These are phyloP conservation scores for Pouteria campechiana DNA, from an alignment of 179 eudicot genomes.

Conservation along the genomic window DNA sequence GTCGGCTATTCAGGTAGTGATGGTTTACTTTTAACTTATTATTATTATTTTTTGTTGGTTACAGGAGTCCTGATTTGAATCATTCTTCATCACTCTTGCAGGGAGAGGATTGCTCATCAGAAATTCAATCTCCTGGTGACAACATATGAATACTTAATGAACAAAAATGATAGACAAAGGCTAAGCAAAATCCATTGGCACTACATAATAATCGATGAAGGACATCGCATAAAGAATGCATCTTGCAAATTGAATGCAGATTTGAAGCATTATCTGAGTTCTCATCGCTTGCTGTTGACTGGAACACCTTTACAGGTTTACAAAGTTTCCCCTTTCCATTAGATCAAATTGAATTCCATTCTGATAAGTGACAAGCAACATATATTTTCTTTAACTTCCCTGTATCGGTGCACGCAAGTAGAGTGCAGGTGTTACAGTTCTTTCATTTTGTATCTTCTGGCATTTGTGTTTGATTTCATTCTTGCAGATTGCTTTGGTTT, in stretches of 20 bases:
- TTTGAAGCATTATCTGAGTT: constrained; percentile 80
- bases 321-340: not conserved
- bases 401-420: too few relatives aligned
- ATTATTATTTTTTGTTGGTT: too few relatives aligned
- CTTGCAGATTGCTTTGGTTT: too few relatives aligned
- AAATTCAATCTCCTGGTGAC: constrained; percentile 94
- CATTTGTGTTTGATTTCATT: too few relatives aligned
- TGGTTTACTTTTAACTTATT: not conserved
- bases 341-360: too few relatives aligned
- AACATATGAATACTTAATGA: constrained; percentile 96
- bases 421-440: too few relatives aligned
- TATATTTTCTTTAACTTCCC: too few relatives aligned
- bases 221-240: constrained; percentile 98
- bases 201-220: constrained; percentile 94
- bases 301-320: constrained; percentile 99
- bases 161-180: constrained; percentile 97
- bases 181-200: constrained; percentile 90
- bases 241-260: constrained; percentile 99
- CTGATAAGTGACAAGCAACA: too few relatives aligned
- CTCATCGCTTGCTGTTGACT: constrained; percentile 90
- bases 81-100: too few relatives aligned
- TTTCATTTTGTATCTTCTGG: too few relatives aligned
- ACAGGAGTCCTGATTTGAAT: too few relatives aligned
- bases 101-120: constrained; percentile 83
- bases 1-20: constrained; percentile 77